Conservation (phyloP, 148 eudicot genomes). For the Euryodendron excelsum region DNA sequence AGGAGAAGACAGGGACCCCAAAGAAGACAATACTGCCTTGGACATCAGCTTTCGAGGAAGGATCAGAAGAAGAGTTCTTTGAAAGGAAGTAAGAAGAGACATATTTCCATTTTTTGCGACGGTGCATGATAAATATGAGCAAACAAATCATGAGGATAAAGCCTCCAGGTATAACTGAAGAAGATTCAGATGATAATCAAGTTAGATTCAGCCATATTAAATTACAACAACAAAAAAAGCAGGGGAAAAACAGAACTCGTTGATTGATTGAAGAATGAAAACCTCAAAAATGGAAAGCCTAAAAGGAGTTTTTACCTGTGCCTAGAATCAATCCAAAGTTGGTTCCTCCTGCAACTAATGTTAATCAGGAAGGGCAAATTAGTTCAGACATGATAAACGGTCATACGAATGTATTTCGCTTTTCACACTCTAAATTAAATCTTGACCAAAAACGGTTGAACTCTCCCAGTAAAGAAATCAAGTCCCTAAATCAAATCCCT, state of each 20-base stretch:
- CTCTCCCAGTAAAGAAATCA: too few species aligned
- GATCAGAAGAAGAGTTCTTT: conserved; percentile 15
- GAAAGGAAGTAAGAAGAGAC: neutral
- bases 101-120: conserved; percentile 9
- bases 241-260: neutral
- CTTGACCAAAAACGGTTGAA: too few species aligned
- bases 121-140: conserved; percentile 10
- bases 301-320: neutral
- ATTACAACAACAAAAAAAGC: neutral
- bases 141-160: neutral
- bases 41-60: conserved; percentile 23
- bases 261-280: too few species aligned
- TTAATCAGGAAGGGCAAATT: neutral
- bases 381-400: too few species aligned
- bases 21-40: conserved; percentile 30
- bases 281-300: neutral
- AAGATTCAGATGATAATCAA: neutral
- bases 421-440: neutral
- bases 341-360: neutral
- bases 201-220: neutral
- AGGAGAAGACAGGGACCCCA: conserved; percentile 41
- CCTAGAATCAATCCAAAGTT: neutral
- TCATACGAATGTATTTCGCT: neutral
- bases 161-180: conserved; percentile 21
- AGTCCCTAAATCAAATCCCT: too few species aligned